Percentiles rank a stretch among this genome's conserved stretches.
Conservation (phyloP, 2,329 filamentous ascomycete genomes). For the Metarhizium sp. region DNA sequence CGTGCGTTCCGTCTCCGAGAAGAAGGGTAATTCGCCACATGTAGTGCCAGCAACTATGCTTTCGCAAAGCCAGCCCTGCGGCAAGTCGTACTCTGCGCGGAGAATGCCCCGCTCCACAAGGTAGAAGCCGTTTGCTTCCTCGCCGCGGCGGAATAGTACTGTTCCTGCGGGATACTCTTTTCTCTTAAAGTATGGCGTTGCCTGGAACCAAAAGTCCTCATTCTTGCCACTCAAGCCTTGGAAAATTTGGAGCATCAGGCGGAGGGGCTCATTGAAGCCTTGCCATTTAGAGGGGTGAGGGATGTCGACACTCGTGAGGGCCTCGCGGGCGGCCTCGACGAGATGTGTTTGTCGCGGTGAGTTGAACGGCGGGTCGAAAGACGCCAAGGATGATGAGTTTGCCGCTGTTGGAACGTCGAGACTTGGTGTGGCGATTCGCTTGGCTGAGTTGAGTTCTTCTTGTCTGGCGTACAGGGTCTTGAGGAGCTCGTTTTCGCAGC, state of each 20-base stretch:
- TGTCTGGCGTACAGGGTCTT: constrained; percentile 68
- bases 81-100: constrained; percentile 80
- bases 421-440: constrained; percentile 31
- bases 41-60: constrained; percentile 91
- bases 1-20: constrained; percentile 79
- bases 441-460: constrained; percentile 44
- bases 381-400: constrained; percentile 21
- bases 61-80: constrained; percentile 82
- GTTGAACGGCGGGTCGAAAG: constrained; percentile 44
- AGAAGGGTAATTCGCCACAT: constrained; percentile 93
- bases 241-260: constrained; percentile 92
- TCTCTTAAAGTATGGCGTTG: constrained; percentile 63
- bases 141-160: constrained; percentile 68
- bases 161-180: constrained; percentile 60
- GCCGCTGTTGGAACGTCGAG: constrained; percentile 37
- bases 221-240: constrained; percentile 76
- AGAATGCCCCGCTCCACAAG: constrained; percentile 83
- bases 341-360: constrained; percentile 76
- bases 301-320: constrained; percentile 58
- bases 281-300: constrained; percentile 62
- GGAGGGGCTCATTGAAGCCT: constrained; percentile 80
- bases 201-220: constrained; percentile 91
- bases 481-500: constrained; percentile 88
- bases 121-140: constrained; percentile 76
- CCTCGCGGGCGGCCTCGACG: constrained; percentile 66